Base-by-base conservation (phyloP, 805 yeast genomes). In the Babjeviella inositovora region DNA sequence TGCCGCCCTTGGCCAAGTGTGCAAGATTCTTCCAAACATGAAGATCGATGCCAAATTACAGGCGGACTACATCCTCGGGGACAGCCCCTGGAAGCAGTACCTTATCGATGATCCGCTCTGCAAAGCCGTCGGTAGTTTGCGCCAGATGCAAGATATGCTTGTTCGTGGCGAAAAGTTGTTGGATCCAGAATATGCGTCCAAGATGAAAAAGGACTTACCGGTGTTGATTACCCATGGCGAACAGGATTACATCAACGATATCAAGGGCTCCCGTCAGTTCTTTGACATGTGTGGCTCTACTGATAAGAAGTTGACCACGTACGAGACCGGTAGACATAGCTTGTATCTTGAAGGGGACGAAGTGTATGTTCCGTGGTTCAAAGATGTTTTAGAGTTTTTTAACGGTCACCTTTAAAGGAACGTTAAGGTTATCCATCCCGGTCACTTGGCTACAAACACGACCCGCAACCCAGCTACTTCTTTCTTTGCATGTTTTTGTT, bases 141-240 rank as follows among this genome's bases (percentile, higher is more conserved):
- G 54, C 23, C 65, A 62, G 38, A 54, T 70, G 18, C 44, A 64
- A 36, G 85, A 71, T 32, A 70, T 76, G 55, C 38, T 76, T 18
- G 41, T 43, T 7, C 53, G 85, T 25, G 90, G 90, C n/a, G 56
- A 61, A 28, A 43, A 39, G 11, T 48, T 77, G 21, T 39, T 57
- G 17, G 39, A 52, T 5, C 45, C 38, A 4, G 45, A 52, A 3
- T 40, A 43, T 19, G 57, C 51, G 24, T 32, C 50, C 3, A 43
- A 50, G 20, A 45, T 51, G 25, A 42, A 45, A 20, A 43, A 51
- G 5, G 37, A 52, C 6, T 50, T 58, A 7, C 68, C 79, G 0
- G 35, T 75, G 4, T 40, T 71, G 15, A 46, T 77, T 7, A 33
- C 66, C 20, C 87, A 76, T 39, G 84, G 87, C 15, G 49, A 53